phyloP scores from a whole-genome alignment of 139 green algal genomes.

The Pleodorina starrii region DNA sequence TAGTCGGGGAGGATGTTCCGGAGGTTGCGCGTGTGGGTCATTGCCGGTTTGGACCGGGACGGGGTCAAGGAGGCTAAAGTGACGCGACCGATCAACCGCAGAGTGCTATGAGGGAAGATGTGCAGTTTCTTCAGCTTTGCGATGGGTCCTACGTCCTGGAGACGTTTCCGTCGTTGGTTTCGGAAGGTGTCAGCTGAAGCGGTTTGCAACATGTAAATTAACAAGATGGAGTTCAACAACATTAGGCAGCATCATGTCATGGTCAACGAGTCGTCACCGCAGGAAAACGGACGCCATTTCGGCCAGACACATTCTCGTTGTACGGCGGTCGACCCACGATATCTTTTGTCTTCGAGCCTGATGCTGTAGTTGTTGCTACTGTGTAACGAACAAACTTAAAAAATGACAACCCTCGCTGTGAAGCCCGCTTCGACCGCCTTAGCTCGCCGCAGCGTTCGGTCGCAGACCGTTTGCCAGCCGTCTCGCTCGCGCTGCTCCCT shows the following conservation, averaged over 20 bases:
- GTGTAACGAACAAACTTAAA: neutral
- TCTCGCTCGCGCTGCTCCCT: neutral
- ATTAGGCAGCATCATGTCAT: too few relatives aligned
- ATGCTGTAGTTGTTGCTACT: too few relatives aligned
- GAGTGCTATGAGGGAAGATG: too few relatives aligned
- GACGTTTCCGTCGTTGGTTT: neutral
- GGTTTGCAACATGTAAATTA: too few relatives aligned
- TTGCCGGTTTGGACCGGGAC: neutral
- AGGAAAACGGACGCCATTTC: neutral
- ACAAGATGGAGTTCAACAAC: too few relatives aligned
- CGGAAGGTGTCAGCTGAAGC: neutral
- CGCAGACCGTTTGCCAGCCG: neutral
- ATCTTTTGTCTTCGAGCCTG: too few relatives aligned
- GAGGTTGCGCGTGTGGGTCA: neutral
- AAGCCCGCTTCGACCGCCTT: neutral
- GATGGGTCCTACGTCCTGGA: neutral
- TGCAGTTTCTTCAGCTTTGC: neutral
- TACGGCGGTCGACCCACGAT: too few relatives aligned
- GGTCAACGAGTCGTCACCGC: too few relatives aligned
- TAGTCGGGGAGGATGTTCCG: constrained; percentile 3
- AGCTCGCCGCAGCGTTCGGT: neutral
- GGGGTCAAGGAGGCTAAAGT: too few relatives aligned
- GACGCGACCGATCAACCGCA: too few relatives aligned
- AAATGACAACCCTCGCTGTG: neutral
- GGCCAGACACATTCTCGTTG: neutral